Conservation (phyloP, 116 monocot species). For the Dioscorea cayenensis region DNA sequence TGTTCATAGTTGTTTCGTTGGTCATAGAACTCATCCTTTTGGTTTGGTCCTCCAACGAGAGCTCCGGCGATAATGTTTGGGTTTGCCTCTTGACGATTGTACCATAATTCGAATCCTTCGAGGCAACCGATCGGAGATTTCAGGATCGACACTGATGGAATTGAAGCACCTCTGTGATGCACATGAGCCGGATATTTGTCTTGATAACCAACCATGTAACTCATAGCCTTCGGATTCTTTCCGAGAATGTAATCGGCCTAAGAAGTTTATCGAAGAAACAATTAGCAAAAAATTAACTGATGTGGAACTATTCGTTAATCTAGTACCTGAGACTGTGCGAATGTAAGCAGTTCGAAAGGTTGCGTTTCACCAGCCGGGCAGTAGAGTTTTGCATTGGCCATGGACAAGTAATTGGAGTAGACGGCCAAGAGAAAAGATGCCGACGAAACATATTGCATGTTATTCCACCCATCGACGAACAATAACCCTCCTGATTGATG, state of each 20-base stretch:
- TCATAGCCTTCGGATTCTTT: conserved; percentile 66
- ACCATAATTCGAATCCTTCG: conserved; percentile 61
- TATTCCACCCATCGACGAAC: conserved; percentile 69
- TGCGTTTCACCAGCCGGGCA: conserved; percentile 62
- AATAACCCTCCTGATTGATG: conserved; percentile 53
- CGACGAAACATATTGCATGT: conserved; percentile 71
- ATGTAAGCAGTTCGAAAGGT: conserved; percentile 42
- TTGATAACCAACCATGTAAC: conserved; percentile 78
- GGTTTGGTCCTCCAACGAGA: conserved; percentile 81
- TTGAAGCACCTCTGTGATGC: conserved; percentile 84
- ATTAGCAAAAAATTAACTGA: no score
- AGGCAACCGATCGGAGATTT: conserved; percentile 47
- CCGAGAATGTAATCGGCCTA: conserved; percentile 87
- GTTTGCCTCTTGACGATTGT: conserved; percentile 23
- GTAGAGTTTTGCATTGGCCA: conserved; percentile 29
- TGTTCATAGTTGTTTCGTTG: conserved; percentile 54
- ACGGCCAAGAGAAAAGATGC: conserved; percentile 50
- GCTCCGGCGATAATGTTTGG: conserved; percentile 73
- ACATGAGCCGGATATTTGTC: conserved; percentile 41
- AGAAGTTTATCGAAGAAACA: not conserved
- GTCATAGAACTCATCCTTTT: conserved; percentile 55
- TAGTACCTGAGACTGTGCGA: conserved; percentile 65
- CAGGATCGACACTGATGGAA: conserved; percentile 31
- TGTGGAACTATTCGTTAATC: no score
- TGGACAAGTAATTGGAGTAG: conserved; percentile 53